Conservation (phyloP, 495 filamentous ascomycete genomes). For the Gamarada debralockiae region DNA sequence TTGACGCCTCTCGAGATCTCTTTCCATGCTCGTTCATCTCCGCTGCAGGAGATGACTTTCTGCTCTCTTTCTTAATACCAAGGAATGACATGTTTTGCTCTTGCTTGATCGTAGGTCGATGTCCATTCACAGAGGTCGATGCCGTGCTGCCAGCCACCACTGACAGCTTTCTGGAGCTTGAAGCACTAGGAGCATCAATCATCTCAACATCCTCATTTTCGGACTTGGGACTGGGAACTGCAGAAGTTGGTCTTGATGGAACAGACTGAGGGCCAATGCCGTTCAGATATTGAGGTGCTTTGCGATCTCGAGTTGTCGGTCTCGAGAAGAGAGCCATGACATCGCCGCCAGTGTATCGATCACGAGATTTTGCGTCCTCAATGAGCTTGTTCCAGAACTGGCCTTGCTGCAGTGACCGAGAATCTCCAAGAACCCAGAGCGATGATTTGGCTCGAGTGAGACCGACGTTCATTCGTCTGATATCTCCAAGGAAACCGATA, state of each 20-base stretch:
- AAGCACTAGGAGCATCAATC: slow-evolving; percentile 41
- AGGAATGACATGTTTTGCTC: background rate
- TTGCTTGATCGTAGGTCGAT: slow-evolving; percentile 25
- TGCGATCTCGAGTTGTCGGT: slow-evolving; percentile 27
- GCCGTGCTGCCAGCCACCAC: slow-evolving; percentile 12
- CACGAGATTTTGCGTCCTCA: slow-evolving; percentile 67
- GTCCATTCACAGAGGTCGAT: slow-evolving; percentile 8
- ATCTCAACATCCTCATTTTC: slow-evolving; percentile 53
- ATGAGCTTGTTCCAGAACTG: slow-evolving; percentile 87
- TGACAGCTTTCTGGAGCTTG: slow-evolving; percentile 19
- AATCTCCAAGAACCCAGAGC: slow-evolving; percentile 92
- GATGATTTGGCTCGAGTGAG: slow-evolving; percentile 93
- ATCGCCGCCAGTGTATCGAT: slow-evolving; percentile 74
- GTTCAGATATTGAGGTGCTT: slow-evolving; percentile 16
- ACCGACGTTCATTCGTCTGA: slow-evolving; percentile 99
- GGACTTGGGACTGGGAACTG: slow-evolving; percentile 16
- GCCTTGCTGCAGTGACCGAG: slow-evolving; percentile 76
- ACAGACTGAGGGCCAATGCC: background rate
- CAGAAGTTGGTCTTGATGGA: background rate
- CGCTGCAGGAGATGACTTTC: background rate
- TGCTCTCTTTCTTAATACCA: background rate
- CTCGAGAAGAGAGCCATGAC: slow-evolving; percentile 39
- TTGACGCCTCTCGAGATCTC: slow-evolving; percentile 25
- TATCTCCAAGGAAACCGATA: slow-evolving; percentile 97
- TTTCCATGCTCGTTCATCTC: slow-evolving; percentile 20